Conservation (phyloP, 2,329 filamentous ascomycete genomes). For the Penicillium sp. region DNA sequence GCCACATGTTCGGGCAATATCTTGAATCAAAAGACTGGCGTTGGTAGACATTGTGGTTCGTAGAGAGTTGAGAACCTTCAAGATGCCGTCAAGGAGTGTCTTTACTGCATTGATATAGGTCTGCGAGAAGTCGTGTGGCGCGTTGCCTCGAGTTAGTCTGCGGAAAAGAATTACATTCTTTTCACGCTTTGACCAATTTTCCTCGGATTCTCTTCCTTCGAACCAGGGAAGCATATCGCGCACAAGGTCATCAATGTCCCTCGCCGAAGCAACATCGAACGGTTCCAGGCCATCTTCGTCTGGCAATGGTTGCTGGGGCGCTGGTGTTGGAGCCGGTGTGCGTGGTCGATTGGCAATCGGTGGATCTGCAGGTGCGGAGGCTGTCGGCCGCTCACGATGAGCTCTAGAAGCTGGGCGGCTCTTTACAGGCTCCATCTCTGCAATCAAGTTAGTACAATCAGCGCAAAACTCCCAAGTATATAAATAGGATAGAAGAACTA, state of each 20-base stretch:
- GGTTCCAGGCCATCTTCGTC: conserved; percentile 74
- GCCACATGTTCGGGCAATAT: conserved; percentile 73
- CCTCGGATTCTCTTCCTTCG: conserved; percentile 83
- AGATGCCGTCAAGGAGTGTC: conserved; percentile 75
- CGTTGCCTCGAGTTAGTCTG: conserved; percentile 78
- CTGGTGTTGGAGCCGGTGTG: conserved; percentile 15
- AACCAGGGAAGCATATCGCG: conserved; percentile 77
- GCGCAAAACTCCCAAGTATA: not conserved
- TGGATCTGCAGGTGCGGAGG: conserved; percentile 26
- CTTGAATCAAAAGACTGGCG: conserved; percentile 78
- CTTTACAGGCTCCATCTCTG: conserved; percentile 21
- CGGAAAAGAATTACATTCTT: conserved; percentile 74
- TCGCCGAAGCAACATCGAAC: conserved; percentile 74
- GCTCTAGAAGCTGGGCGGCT: conserved; percentile 21
- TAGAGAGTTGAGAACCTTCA: conserved; percentile 79
- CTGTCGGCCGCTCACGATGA: conserved; percentile 18
- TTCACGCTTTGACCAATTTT: conserved; percentile 87
- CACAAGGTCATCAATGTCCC: conserved; percentile 85
- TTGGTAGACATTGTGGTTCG: conserved; percentile 88
- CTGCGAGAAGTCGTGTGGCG: conserved; percentile 69
- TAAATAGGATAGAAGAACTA: not conserved
- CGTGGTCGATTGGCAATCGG: conserved; percentile 30
- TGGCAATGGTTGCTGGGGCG: conserved; percentile 29
- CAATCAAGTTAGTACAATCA: not conserved
- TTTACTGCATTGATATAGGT: conserved; percentile 70